Percentiles rank a stretch among this genome's conserved stretches.
Conservation (phyloP, 2,329 filamentous ascomycete species). For the Fusarium sacchari region DNA sequence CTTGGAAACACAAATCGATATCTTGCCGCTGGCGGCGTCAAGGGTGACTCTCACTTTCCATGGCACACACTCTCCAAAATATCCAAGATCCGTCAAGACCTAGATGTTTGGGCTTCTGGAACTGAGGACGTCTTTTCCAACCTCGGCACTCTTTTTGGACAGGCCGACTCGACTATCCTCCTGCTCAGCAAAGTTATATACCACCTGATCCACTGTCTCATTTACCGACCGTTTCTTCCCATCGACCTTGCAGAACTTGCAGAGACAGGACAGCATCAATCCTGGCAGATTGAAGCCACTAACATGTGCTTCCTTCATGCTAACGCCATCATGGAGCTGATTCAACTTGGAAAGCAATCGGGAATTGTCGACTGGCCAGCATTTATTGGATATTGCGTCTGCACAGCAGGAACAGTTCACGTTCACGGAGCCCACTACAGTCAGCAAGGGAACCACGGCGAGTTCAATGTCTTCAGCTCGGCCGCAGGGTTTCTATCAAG, state of each 20-base stretch:
- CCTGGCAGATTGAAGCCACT: slow-evolving; percentile 91
- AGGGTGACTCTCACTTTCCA: slow-evolving; percentile 89
- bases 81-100: slow-evolving; percentile 85
- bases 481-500: slow-evolving; percentile 76
- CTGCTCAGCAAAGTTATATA: slow-evolving; percentile 89
- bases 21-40: slow-evolving; percentile 84
- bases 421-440: slow-evolving; percentile 87
- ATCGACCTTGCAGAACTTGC: slow-evolving; percentile 84
- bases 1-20: slow-evolving; percentile 86
- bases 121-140: slow-evolving; percentile 83
- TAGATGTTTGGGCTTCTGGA: slow-evolving; percentile 86
- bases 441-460: slow-evolving; percentile 58
- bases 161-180: slow-evolving; percentile 79
- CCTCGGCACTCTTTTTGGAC: slow-evolving; percentile 78
- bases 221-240: slow-evolving; percentile 87
- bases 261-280: slow-evolving; percentile 84
- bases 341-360: slow-evolving; percentile 80
- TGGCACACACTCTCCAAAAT: slow-evolving; percentile 89
- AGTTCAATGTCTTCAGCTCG: slow-evolving; percentile 70
- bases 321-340: slow-evolving; percentile 85
- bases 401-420: slow-evolving; percentile 87
- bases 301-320: slow-evolving; percentile 88
- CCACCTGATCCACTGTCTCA: slow-evolving; percentile 85
- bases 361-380: slow-evolving; percentile 84
- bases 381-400: slow-evolving; percentile 87